phyloP scores from a whole-genome alignment of 129 eudicot species.

The Flaveria brownii region DNA sequence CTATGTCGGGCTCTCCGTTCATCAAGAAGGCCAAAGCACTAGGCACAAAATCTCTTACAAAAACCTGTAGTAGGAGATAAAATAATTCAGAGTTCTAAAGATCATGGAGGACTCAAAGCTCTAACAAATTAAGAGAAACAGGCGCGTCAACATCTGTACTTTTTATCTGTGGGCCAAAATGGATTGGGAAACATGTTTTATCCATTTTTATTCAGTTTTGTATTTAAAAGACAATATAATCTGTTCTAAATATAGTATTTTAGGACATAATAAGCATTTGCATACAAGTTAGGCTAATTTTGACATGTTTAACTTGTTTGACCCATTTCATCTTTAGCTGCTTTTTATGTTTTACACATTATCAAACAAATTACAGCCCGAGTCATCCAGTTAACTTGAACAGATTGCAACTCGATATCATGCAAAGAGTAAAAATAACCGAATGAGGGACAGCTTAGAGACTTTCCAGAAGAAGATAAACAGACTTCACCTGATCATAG shows the following conservation, averaged over 20 bases:
- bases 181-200: neutral
- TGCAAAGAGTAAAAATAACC: neutral
- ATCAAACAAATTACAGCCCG: neutral
- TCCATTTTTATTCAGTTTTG: neutral
- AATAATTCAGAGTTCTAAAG: neutral
- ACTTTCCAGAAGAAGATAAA: constrained; percentile 1
- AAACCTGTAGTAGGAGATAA: constrained; percentile 47
- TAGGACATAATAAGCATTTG: neutral
- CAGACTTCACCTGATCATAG: constrained; percentile 74
- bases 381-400: neutral
- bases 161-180: neutral
- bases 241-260: neutral
- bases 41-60: constrained; percentile 91
- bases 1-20: constrained; percentile 95
- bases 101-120: too few relatives aligned
- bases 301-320: neutral
- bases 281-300: neutral
- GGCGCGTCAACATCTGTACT: neutral
- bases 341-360: neutral
- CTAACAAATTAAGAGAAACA: neutral
- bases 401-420: neutral
- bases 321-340: neutral
- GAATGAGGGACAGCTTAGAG: neutral
- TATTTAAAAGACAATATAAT: too few relatives aligned
- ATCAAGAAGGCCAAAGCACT: constrained; percentile 94